phyloP scores from a whole-genome alignment of 192 early-diverging fungal species.

The Rhizophlyctis rosea region DNA sequence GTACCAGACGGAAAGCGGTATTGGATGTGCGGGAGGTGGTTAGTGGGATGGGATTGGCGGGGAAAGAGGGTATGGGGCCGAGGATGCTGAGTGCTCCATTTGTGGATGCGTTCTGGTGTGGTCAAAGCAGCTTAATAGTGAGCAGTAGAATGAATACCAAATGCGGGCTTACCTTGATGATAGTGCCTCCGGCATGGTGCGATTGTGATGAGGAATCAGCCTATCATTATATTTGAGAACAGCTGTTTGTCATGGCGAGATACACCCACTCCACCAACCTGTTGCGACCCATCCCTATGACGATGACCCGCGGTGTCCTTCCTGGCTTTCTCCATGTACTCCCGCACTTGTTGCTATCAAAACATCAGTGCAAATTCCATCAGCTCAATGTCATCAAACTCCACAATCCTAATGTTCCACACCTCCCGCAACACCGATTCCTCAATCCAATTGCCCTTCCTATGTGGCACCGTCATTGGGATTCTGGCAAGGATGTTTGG shows the following conservation, averaged over 20 bases:
- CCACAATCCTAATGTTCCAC: too few relatives aligned
- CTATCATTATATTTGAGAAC: too few relatives aligned
- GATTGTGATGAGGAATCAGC: too few relatives aligned
- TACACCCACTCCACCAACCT: too few relatives aligned
- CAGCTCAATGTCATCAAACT: too few relatives aligned
- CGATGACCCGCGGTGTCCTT: too few relatives aligned
- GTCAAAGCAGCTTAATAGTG: neutral
- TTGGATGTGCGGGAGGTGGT: conserved; percentile 14
- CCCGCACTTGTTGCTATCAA: conserved; percentile 28
- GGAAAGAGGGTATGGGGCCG: conserved; percentile 25
- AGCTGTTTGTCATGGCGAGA: conserved; percentile 14
- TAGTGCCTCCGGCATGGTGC: too few relatives aligned
- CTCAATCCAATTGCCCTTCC: conserved; percentile 45
- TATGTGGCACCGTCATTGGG: conserved; percentile 14
- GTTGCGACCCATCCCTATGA: too few relatives aligned
- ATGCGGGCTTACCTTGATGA: neutral
- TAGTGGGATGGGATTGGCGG: conserved; percentile 20
- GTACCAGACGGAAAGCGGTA: conserved; percentile 22
- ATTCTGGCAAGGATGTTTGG: conserved; percentile 15
- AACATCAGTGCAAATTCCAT: too few relatives aligned
- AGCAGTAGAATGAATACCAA: neutral
- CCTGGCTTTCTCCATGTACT: conserved; percentile 32
- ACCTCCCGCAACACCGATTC: conserved; percentile 42
- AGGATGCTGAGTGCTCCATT: conserved; percentile 26
- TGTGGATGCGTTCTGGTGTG: conserved; percentile 27